These are phyloP conservation scores for Lotus japonicus DNA, from an alignment of 306 rosid species.

Conservation along the genomic window DNA sequence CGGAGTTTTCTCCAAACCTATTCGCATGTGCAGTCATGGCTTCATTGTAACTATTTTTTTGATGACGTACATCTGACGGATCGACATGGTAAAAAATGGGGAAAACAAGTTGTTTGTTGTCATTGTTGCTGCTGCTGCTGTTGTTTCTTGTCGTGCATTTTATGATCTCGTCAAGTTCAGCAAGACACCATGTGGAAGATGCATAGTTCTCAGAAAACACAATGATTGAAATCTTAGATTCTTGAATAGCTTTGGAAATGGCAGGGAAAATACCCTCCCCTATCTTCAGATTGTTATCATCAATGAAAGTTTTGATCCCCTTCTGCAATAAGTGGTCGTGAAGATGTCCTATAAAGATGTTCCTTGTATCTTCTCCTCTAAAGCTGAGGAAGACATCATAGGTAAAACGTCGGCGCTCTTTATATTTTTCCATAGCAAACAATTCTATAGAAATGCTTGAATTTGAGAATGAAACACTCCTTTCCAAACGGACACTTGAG, in stretches of 20 bases:
- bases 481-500: too few species aligned
- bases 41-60: not conserved
- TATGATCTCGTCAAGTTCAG: not conserved
- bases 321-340: not conserved
- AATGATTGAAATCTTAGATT: not conserved
- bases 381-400: conserved; percentile 12
- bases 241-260: not conserved
- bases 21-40: not conserved
- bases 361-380: not conserved
- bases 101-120: not conserved
- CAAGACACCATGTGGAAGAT: conserved; percentile 4
- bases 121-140: too few species aligned
- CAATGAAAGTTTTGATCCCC: not conserved
- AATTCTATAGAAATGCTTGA: too few species aligned
- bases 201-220: conserved; percentile 5
- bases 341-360: not conserved
- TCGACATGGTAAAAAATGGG: conserved; percentile 14
- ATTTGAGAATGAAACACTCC: too few species aligned
- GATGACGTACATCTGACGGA: not conserved
- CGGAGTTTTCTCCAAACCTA: not conserved
- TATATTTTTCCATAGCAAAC: not conserved
- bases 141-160: not conserved
- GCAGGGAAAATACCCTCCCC: not conserved
- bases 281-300: not conserved
- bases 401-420: not conserved